phyloP scores from a whole-genome alignment of 1,284 basidiomycete genomes.

The Chalciporus sp. region DNA sequence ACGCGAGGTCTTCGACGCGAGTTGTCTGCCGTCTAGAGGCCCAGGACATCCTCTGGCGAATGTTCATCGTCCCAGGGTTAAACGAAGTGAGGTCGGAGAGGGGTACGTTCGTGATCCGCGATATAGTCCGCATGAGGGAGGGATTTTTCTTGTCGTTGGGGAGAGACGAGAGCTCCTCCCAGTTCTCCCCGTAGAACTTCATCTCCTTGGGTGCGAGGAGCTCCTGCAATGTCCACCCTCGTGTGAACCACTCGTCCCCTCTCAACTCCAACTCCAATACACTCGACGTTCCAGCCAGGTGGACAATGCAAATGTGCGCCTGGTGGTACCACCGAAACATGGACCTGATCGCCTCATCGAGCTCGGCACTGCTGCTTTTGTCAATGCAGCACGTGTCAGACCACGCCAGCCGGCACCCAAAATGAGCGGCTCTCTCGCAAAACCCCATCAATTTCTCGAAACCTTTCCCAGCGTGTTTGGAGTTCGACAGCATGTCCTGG shows the following conservation, averaged over 20 bases:
- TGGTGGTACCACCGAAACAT: conserved; percentile 23
- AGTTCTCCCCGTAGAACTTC: conserved; percentile 18
- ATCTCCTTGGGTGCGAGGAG: conserved; percentile 14
- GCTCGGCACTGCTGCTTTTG: conserved; percentile 8
- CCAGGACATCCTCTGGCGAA: conserved; percentile 24
- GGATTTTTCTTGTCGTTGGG: background rate
- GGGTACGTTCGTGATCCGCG: no score
- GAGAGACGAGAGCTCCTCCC: conserved; percentile 2
- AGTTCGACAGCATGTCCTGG: conserved; percentile 9
- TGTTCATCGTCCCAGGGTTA: background rate
- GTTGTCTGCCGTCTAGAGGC: conserved; percentile 14
- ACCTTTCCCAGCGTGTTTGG: conserved; percentile 1
- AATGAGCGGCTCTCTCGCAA: conserved; percentile 6
- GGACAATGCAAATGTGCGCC: conserved; percentile 13
- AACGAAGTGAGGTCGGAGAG: no score
- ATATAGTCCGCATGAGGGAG: no score
- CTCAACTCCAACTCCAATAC: background rate
- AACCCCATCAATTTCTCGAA: conserved; percentile 15
- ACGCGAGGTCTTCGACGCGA: conserved; percentile 15
- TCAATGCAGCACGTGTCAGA: conserved; percentile 22
- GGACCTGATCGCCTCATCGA: conserved; percentile 19
- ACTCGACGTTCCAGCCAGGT: conserved; percentile 12
- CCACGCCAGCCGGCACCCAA: conserved; percentile 18
- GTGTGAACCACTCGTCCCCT: conserved; percentile 15
- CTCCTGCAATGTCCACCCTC: conserved; percentile 18